phyloP scores from a whole-genome alignment of 1,284 basidiomycete genomes.

The Trametes polyzona region DNA sequence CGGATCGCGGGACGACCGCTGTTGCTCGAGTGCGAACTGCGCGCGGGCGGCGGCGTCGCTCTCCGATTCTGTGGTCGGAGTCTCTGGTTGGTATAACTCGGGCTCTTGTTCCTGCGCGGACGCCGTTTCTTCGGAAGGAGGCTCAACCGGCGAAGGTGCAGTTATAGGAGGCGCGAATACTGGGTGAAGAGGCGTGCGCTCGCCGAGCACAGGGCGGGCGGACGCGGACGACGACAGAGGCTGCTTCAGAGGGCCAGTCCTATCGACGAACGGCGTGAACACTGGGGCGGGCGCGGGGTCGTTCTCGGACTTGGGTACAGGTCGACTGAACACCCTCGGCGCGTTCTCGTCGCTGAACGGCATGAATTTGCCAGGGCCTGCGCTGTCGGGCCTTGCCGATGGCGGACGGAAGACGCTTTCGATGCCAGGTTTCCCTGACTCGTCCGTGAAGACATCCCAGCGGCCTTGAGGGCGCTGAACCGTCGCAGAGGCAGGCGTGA shows the following conservation, averaged over 20 bases:
- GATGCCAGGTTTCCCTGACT: conserved; percentile 44
- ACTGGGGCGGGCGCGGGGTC: conserved; percentile 24
- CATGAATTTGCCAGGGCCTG: conserved; percentile 37
- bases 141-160: conserved; percentile 7
- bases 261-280: conserved; percentile 51
- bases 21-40: conserved; percentile 17
- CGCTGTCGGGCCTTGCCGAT: conserved; percentile 1
- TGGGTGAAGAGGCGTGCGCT: conserved; percentile 32
- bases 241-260: conserved; percentile 2
- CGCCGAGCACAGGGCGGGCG: conserved; percentile 24
- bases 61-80: conserved; percentile 25
- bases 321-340: conserved; percentile 73
- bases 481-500: conserved; percentile 59
- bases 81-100: conserved; percentile 10
- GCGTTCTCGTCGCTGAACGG: conserved; percentile 57
- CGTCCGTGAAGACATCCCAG: conserved; percentile 50
- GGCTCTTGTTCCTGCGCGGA: conserved; percentile 24
- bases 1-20: conserved; percentile 15
- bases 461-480: conserved; percentile 33
- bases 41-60: conserved; percentile 18
- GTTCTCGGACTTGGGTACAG: conserved; percentile 50
- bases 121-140: conserved; percentile 1
- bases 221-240: conserved; percentile 17
- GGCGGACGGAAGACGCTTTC: conserved; percentile 23
- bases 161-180: conserved; percentile 25